phyloP scores from a whole-genome alignment of 2,329 filamentous ascomycete species.

The Volutella citrinella region DNA sequence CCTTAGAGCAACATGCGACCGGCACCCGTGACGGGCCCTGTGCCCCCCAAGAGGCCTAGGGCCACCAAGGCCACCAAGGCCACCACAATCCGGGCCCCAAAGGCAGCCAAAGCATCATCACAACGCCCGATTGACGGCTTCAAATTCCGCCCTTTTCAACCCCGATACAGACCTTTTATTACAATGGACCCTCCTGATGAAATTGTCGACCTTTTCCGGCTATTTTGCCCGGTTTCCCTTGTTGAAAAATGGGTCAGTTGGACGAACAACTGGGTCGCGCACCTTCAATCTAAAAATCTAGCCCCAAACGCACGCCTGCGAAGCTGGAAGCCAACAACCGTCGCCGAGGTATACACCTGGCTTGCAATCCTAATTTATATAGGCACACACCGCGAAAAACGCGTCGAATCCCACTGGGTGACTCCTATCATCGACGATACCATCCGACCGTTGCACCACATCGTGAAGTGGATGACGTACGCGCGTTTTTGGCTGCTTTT shows the following conservation, averaged over 20 bases:
- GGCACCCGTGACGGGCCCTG: too few species aligned
- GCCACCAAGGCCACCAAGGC: too few species aligned
- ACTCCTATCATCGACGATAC: background rate
- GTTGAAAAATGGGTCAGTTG: slow-evolving; percentile 1
- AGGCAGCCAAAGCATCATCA: too few species aligned
- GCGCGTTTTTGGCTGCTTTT: background rate
- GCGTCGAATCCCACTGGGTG: background rate
- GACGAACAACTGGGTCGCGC: background rate
- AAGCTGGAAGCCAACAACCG: background rate
- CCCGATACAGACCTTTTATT: too few species aligned
- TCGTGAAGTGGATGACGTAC: background rate
- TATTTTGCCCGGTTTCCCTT: background rate
- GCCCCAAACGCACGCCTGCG: background rate
- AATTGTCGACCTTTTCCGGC: background rate
- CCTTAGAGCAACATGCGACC: too few species aligned
- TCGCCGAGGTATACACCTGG: background rate
- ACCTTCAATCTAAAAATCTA: background rate
- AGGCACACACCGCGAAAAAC: slow-evolving; percentile 6
- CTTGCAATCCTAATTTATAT: slow-evolving; percentile 3
- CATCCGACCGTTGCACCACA: background rate
- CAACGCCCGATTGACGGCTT: too few species aligned
- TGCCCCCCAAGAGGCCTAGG: too few species aligned
- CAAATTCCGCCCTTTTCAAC: too few species aligned
- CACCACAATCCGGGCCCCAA: too few species aligned
- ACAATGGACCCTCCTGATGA: too few species aligned